A percentile compares a stretch with the other conserved stretches of the same genome.
phyloP scores from a whole-genome alignment of 345 rosid species.

The Sonneratia alba region DNA sequence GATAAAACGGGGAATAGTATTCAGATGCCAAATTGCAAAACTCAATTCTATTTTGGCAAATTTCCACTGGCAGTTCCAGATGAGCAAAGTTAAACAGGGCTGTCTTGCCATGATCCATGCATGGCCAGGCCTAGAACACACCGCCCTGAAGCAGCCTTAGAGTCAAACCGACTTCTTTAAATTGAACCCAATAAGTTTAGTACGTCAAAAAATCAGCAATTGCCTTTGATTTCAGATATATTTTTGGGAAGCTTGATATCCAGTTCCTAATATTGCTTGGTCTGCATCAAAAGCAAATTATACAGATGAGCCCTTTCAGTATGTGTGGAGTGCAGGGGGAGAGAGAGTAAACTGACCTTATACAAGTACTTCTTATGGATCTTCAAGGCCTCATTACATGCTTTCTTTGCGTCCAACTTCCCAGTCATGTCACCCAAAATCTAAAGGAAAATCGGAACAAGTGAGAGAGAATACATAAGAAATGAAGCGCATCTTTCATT shows the following conservation, averaged over 20 bases:
- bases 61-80: background rate
- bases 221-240: background rate
- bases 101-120: background rate
- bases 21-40: too few relatives aligned
- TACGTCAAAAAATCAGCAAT: background rate
- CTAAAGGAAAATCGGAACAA: conserved; percentile 21
- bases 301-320: background rate
- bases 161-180: background rate
- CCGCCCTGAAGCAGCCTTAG: background rate
- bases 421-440: conserved; percentile 67
- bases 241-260: background rate
- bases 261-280: conserved; percentile 23
- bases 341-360: conserved; percentile 35
- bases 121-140: background rate
- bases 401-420: conserved; percentile 73
- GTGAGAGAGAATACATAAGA: background rate
- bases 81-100: background rate
- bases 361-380: conserved; percentile 65
- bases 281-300: conserved; percentile 25
- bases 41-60: background rate
- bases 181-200: background rate
- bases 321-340: conserved; percentile 1
- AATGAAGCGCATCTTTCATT: conserved; percentile 5
- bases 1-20: background rate
- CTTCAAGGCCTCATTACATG: conserved; percentile 72